Evolutionary conservation across 208 protist species (phyloP).

Genomic region (Wallacemonas collosoma): DNA sequence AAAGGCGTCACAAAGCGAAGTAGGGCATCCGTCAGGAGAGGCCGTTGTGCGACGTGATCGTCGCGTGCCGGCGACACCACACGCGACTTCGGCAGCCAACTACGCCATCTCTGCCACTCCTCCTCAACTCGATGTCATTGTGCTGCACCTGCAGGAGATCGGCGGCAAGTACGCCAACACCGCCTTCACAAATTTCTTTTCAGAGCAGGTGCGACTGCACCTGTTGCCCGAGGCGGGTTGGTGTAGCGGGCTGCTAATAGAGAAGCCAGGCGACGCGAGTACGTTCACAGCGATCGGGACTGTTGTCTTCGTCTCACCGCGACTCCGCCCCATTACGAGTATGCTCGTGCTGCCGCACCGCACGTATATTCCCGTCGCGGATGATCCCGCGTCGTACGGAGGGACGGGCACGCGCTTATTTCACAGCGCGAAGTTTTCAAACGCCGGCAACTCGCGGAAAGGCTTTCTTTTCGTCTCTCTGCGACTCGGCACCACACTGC

Average conservation of each 20-base stretch:
- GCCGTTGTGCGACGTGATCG: not conserved
- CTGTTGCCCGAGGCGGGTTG: slow-evolving; percentile 78
- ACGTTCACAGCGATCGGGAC: slow-evolving; percentile 72
- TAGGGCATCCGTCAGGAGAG: not conserved
- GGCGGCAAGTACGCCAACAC: slow-evolving; percentile 64
- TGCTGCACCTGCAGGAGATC: slow-evolving; percentile 87
- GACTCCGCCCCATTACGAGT: slow-evolving; percentile 71
- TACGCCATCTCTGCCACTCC: slow-evolving; percentile 32
- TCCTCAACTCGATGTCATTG: slow-evolving; percentile 73
- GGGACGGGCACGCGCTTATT: slow-evolving; percentile 49
- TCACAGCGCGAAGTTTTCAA: slow-evolving; percentile 60
- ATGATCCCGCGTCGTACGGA: slow-evolving; percentile 80
- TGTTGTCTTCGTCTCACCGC: slow-evolving; percentile 74
- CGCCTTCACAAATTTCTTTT: slow-evolving; percentile 60
- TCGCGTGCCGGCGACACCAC: not conserved
- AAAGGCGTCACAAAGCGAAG: too few species aligned
- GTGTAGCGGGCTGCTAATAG: slow-evolving; percentile 77
- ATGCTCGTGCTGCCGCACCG: slow-evolving; percentile 78
- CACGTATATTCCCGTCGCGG: slow-evolving; percentile 69
- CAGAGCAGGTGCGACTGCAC: slow-evolving; percentile 29
- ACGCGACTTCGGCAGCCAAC: not conserved
- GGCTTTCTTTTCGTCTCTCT: slow-evolving; percentile 76
- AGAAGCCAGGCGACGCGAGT: slow-evolving; percentile 30
- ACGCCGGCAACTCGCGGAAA: slow-evolving; percentile 65
- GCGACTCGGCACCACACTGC: slow-evolving; percentile 59